A percentile compares a stretch with the other conserved stretches of the same genome.
Conservation (phyloP, 805 yeast genomes). For the Cyberlindnera galapagoensis region DNA sequence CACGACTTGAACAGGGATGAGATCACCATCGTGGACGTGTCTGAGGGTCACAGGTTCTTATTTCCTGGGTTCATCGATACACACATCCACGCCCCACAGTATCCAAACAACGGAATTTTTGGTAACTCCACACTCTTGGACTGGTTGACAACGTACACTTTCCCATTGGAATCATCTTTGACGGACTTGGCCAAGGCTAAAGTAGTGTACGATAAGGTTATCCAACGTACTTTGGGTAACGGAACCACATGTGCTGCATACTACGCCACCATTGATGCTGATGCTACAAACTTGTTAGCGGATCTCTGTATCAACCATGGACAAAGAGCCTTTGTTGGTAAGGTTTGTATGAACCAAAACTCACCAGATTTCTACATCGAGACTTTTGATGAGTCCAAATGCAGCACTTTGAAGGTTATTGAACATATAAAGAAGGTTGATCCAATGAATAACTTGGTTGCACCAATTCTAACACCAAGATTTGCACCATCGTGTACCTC, state of each 20-base stretch:
- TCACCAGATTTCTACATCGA: slow-evolving; percentile 69
- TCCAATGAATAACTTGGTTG: slow-evolving; percentile 44
- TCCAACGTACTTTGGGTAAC: slow-evolving; percentile 59
- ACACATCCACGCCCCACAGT: slow-evolving; percentile 82
- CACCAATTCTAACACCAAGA: slow-evolving; percentile 84
- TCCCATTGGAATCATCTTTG: slow-evolving; percentile 76
- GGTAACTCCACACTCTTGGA: slow-evolving; percentile 80
- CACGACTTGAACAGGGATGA: slow-evolving; percentile 22
- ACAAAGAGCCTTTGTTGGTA: slow-evolving; percentile 87
- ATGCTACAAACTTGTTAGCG: slow-evolving; percentile 71
- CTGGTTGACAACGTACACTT: slow-evolving; percentile 85
- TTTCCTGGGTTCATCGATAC: slow-evolving; percentile 83
- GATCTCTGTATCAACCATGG: slow-evolving; percentile 59
- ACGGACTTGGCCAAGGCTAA: slow-evolving; percentile 47
- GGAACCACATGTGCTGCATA: slow-evolving; percentile 95
- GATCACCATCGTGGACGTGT: slow-evolving; percentile 27
- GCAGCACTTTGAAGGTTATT: slow-evolving; percentile 49
- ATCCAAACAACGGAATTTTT: slow-evolving; percentile 77
- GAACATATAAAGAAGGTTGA: slow-evolving; percentile 49
- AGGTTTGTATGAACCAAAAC: slow-evolving; percentile 89
- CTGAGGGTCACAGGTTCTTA: slow-evolving; percentile 45
- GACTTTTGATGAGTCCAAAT: slow-evolving; percentile 44
- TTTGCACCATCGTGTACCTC: slow-evolving; percentile 86
- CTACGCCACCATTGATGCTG: slow-evolving; percentile 81
- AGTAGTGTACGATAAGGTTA: slow-evolving; percentile 57